A percentile compares a stretch with the other conserved stretches of the same genome.
phyloP scores from a whole-genome alignment of 306 rosid genomes.

The Clitoria ternatea region DNA sequence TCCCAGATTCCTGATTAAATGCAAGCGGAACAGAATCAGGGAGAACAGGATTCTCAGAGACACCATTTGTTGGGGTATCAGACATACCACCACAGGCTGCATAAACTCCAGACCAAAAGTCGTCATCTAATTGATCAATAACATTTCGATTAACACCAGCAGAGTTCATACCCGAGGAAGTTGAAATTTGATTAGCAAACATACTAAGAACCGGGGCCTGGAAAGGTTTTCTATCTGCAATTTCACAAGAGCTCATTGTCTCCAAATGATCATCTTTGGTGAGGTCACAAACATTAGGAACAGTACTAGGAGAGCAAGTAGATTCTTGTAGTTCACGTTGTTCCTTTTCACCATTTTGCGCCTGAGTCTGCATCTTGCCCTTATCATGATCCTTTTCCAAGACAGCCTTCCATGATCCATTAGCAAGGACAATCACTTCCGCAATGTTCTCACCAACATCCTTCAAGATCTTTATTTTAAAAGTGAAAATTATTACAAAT shows the following conservation, averaged over 20 bases:
- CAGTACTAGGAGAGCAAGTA: conserved; percentile 7
- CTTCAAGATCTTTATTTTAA: conserved; percentile 54
- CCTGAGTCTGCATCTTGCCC: conserved; percentile 34
- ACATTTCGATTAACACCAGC: conserved; percentile 33
- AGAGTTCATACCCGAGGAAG: conserved; percentile 22
- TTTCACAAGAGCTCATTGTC: conserved; percentile 22
- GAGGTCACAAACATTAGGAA: conserved; percentile 55
- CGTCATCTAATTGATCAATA: conserved; percentile 42
- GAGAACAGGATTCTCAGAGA: conserved; percentile 27
- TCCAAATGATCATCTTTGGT: conserved; percentile 60
- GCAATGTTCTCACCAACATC: conserved; percentile 64
- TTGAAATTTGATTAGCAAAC: conserved; percentile 20
- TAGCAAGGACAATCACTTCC: conserved; percentile 65
- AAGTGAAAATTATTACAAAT: background rate
- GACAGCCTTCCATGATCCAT: conserved; percentile 87
- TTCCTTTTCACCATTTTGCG: conserved; percentile 33
- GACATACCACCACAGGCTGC: conserved; percentile 15
- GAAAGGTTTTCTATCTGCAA: conserved; percentile 58
- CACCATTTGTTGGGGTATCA: conserved; percentile 35
- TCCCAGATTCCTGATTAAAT: conserved; percentile 46
- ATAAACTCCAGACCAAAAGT: conserved; percentile 42
- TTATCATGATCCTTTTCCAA: conserved; percentile 39
- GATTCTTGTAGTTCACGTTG: conserved; percentile 42
- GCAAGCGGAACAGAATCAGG: conserved; percentile 41
- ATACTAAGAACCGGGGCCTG: conserved; percentile 20